Conservation (phyloP, 1,284 basidiomycete genomes). For the Omphalotus olearius region DNA sequence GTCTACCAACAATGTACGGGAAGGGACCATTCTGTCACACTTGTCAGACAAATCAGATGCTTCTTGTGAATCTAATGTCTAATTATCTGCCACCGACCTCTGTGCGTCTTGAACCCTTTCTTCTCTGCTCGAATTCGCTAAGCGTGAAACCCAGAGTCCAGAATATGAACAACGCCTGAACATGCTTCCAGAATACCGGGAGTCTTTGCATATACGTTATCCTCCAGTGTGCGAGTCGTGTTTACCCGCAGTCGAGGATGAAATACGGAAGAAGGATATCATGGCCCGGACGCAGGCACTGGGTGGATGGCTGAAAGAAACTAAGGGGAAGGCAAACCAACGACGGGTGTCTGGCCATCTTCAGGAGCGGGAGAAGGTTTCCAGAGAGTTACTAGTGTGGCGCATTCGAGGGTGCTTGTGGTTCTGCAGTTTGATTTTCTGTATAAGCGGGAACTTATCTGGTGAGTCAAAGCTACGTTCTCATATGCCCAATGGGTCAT, state of each 20-base stretch:
- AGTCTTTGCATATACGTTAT: conserved; percentile 75
- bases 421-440: conserved; percentile 39
- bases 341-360: conserved; percentile 37
- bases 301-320: conserved; percentile 61
- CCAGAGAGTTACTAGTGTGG: conserved; percentile 52
- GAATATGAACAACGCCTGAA: conserved; percentile 61
- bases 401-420: conserved; percentile 60
- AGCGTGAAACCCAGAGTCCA: conserved; percentile 48
- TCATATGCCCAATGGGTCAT: neutral
- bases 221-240: conserved; percentile 81
- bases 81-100: conserved; percentile 76
- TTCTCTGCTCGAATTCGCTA: conserved; percentile 7
- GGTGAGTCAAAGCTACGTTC: conserved; percentile 35
- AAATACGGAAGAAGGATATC: conserved; percentile 71
- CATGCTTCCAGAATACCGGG: conserved; percentile 65
- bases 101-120: conserved; percentile 33
- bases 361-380: conserved; percentile 36
- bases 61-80: conserved; percentile 80
- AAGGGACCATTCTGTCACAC: conserved; percentile 74
- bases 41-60: conserved; percentile 87
- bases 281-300: conserved; percentile 81
- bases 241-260: conserved; percentile 73
- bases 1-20: conserved; percentile 55
- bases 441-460: conserved; percentile 37
- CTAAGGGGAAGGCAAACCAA: conserved; percentile 52